phyloP scores from a whole-genome alignment of 2,329 filamentous ascomycete genomes.

The Coniochaeta pulveracea region DNA sequence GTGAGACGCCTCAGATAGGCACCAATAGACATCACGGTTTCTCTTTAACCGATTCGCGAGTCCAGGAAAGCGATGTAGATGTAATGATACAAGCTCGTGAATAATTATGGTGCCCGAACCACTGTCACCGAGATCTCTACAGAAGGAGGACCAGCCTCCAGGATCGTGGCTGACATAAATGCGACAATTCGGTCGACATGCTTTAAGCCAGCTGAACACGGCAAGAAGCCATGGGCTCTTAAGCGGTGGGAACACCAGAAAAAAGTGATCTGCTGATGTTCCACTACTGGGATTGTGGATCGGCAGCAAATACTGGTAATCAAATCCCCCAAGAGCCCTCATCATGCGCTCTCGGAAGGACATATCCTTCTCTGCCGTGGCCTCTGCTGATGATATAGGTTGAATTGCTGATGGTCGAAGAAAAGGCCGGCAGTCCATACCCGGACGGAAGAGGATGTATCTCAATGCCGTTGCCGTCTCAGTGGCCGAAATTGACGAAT shows the following conservation, averaged over 20 bases:
- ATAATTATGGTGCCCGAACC: slow-evolving; percentile 26
- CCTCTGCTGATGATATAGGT: too few species aligned
- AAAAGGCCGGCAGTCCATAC: slow-evolving; percentile 8
- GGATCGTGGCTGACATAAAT: slow-evolving; percentile 27
- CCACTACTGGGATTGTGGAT: not conserved
- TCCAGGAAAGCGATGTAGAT: slow-evolving; percentile 26
- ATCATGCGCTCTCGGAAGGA: slow-evolving; percentile 10
- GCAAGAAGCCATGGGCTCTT: slow-evolving; percentile 21
- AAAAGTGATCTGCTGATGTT: slow-evolving; percentile 24
- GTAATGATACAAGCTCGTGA: slow-evolving; percentile 28
- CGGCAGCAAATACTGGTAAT: slow-evolving; percentile 19
- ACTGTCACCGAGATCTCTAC: slow-evolving; percentile 12
- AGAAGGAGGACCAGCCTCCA: slow-evolving; percentile 37
- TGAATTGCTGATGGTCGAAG: slow-evolving; percentile 7
- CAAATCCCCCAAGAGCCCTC: slow-evolving; percentile 15
- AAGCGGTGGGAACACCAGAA: slow-evolving; percentile 34
- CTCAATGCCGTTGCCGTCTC: slow-evolving; percentile 14
- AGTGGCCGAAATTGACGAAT: slow-evolving; percentile 4
- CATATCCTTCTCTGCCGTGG: not conserved
- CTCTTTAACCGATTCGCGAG: slow-evolving; percentile 22
- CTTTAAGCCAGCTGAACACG: slow-evolving; percentile 32
- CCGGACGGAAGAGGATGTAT: slow-evolving; percentile 25
- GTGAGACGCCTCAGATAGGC: slow-evolving; percentile 23
- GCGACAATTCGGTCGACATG: slow-evolving; percentile 24
- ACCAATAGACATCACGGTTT: slow-evolving; percentile 23